phyloP scores from a whole-genome alignment of 768 basidiomycete genomes.

The Trametes cubensis region DNA sequence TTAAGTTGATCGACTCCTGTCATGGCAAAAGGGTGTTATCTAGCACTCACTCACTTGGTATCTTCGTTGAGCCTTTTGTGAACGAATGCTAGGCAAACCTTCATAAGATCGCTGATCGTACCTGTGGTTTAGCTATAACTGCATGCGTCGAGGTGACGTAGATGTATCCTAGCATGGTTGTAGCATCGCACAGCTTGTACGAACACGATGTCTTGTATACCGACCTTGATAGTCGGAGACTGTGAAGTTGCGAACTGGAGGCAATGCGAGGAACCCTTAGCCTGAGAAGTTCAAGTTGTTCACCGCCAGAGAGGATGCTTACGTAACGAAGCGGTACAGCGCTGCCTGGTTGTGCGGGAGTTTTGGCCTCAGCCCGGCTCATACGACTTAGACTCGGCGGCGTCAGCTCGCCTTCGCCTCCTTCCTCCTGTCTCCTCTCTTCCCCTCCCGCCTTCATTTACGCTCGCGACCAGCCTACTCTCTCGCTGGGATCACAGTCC shows the following conservation, averaged over 20 bases:
- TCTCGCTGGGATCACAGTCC: background rate
- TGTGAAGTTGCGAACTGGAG: background rate
- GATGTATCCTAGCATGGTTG: no score
- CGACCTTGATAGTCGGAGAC: no score
- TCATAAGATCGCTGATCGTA: background rate
- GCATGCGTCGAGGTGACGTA: no score
- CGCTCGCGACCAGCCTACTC: background rate
- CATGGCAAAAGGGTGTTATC: background rate
- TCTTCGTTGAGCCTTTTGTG: no score
- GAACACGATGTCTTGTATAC: no score
- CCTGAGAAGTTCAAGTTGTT: background rate
- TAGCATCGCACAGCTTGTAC: no score
- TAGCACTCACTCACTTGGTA: no score
- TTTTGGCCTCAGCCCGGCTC: background rate
- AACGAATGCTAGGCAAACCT: no score
- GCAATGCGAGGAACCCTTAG: background rate
- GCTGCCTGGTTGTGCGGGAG: background rate
- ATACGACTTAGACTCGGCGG: background rate
- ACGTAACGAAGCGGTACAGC: slow-evolving; percentile 18
- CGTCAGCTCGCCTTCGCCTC: slow-evolving; percentile 5
- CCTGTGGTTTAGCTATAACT: no score
- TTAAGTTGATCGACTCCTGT: background rate
- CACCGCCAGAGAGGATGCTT: slow-evolving; percentile 8
- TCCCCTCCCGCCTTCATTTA: background rate
- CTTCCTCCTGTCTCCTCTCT: slow-evolving; percentile 14